phyloP scores from a whole-genome alignment of 306 rosid species.

The Corylus avellana region DNA sequence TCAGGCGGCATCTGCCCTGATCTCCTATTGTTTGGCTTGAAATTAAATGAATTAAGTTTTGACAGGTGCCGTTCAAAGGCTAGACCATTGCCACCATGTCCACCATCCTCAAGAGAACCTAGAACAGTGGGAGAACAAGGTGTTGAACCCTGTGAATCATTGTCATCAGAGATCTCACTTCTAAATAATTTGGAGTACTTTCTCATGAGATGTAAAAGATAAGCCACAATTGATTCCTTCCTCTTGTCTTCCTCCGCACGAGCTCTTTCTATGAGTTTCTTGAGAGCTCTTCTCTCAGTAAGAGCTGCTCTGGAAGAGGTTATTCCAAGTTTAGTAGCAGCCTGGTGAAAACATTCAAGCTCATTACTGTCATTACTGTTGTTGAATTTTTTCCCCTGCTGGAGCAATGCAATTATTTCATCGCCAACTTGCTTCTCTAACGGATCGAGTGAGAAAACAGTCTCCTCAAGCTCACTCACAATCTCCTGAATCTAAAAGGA shows the following conservation, averaged over 20 bases:
- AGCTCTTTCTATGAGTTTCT: conserved; percentile 87
- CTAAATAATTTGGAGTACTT: conserved; percentile 94
- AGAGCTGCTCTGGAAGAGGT: conserved; percentile 96
- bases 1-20: conserved; percentile 89
- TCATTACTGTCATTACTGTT: conserved; percentile 66
- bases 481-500: conserved; percentile 72
- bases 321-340: conserved; percentile 86
- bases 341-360: conserved; percentile 95
- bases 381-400: conserved; percentile 81
- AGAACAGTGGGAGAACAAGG: conserved; percentile 96
- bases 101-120: conserved; percentile 62
- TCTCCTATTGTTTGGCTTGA: conserved; percentile 55
- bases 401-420: conserved; percentile 76
- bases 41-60: conserved; percentile 68
- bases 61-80: conserved; percentile 82
- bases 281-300: conserved; percentile 92
- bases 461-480: conserved; percentile 61
- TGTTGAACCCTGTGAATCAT: conserved; percentile 90
- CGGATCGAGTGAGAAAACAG: conserved; percentile 71
- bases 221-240: conserved; percentile 93
- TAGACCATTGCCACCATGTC: conserved; percentile 51
- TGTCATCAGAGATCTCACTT: conserved; percentile 84
- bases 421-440: conserved; percentile 89
- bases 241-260: conserved; percentile 93
- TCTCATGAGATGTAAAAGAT: conserved; percentile 92